Conservation (phyloP, 768 basidiomycete species). For the Xanthoconium stramineum region DNA sequence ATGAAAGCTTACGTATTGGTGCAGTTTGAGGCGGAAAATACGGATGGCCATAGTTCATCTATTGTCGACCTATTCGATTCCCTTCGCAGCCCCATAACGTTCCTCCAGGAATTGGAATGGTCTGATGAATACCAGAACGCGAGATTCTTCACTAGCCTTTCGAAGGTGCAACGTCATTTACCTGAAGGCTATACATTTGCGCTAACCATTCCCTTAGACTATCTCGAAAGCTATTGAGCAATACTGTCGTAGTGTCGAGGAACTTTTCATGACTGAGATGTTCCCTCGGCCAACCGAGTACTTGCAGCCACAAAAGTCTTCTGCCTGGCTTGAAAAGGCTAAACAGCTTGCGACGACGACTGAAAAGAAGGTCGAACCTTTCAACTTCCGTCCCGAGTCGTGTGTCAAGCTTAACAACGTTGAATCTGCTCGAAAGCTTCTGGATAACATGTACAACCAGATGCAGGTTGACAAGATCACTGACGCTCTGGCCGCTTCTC, state of each 20-base stretch:
- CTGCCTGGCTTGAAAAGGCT: slow-evolving; percentile 86
- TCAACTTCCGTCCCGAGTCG: slow-evolving; percentile 90
- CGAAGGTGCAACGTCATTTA: slow-evolving; percentile 58
- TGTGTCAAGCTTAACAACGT: slow-evolving; percentile 99
- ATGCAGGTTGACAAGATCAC: slow-evolving; percentile 87
- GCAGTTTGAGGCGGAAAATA: slow-evolving; percentile 77
- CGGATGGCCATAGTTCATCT: slow-evolving; percentile 90
- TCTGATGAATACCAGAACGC: slow-evolving; percentile 86
- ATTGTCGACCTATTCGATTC: slow-evolving; percentile 97
- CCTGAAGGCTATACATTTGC: background rate
- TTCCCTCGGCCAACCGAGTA: slow-evolving; percentile 79
- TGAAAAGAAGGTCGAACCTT: slow-evolving; percentile 92
- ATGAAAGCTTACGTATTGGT: slow-evolving; percentile 1
- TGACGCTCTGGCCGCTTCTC: slow-evolving; percentile 53
- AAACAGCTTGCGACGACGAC: slow-evolving; percentile 69
- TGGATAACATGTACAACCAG: slow-evolving; percentile 93
- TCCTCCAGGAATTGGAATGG: slow-evolving; percentile 90
- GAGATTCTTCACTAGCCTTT: slow-evolving; percentile 81
- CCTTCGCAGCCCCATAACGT: slow-evolving; percentile 83
- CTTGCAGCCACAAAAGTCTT: slow-evolving; percentile 80
- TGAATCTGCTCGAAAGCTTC: slow-evolving; percentile 82
- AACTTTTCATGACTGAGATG: slow-evolving; percentile 94
- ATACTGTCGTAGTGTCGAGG: slow-evolving; percentile 85
- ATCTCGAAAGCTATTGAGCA: slow-evolving; percentile 90
- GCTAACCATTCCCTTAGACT: slow-evolving; percentile 48